Conservation (phyloP, 202 grass and related monocot genomes). For the Cymbopogon flexuosus region DNA sequence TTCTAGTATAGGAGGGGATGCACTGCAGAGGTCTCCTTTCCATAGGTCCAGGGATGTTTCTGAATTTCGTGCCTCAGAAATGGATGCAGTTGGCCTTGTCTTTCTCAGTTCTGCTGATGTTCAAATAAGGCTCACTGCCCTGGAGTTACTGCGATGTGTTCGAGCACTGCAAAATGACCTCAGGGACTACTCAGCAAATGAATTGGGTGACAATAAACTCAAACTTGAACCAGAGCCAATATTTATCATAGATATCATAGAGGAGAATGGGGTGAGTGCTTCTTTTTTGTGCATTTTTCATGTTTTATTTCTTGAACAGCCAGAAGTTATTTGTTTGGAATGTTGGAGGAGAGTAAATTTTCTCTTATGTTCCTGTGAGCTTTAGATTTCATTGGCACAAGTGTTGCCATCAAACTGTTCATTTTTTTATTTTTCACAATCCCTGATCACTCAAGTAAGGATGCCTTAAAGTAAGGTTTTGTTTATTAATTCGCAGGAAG, state of each 20-base stretch:
- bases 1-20: slow-evolving; percentile 52
- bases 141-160: slow-evolving; percentile 85
- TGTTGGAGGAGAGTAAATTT: neutral
- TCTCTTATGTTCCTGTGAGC: neutral
- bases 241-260: slow-evolving; percentile 95
- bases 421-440: neutral
- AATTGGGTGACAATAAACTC: slow-evolving; percentile 61
- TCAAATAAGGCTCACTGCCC: slow-evolving; percentile 91
- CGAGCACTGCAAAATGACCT: slow-evolving; percentile 84
- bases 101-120: slow-evolving; percentile 96
- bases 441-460: neutral
- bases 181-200: slow-evolving; percentile 65
- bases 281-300: neutral
- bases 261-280: slow-evolving; percentile 93
- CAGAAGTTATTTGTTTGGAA: slow-evolving; percentile 12
- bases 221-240: slow-evolving; percentile 87
- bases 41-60: slow-evolving; percentile 57
- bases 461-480: neutral
- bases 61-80: slow-evolving; percentile 75
- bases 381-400: slow-evolving; percentile 17
- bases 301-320: slow-evolving; percentile 9
- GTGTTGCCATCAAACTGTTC: neutral
- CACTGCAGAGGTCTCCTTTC: slow-evolving; percentile 56
- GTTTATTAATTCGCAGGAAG: slow-evolving; percentile 65
- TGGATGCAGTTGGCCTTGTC: slow-evolving; percentile 97